Conservation (phyloP, 192 early-diverging fungal species). For the Backusella mclennaniae region DNA sequence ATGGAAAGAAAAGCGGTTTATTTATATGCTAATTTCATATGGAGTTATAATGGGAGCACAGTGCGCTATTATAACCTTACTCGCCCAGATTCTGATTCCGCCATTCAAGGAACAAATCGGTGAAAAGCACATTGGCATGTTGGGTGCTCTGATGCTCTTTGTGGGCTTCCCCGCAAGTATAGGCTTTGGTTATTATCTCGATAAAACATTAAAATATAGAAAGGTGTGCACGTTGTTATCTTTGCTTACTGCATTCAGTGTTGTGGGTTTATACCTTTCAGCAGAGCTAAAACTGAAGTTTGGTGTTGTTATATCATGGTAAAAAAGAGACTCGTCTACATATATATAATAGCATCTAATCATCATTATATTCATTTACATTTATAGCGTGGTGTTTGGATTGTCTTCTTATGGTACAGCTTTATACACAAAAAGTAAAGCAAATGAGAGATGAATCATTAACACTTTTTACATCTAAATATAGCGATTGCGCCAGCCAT, state of each 20-base stretch:
- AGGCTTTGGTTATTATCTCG: conserved; percentile 32
- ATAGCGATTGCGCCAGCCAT: conserved; percentile 40
- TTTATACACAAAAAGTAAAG: background rate
- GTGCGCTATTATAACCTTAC: conserved; percentile 38
- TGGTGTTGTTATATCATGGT: conserved; percentile 36
- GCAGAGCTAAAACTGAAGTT: conserved; percentile 9
- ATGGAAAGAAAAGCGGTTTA: conserved; percentile 29
- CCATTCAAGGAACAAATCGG: conserved; percentile 32
- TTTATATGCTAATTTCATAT: conserved; percentile 32
- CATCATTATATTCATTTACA: background rate
- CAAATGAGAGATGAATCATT: background rate
- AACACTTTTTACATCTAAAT: background rate
- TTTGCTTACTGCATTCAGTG: conserved; percentile 18
- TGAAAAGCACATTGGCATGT: conserved; percentile 26
- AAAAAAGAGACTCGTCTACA: background rate
- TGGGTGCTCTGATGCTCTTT: conserved; percentile 34
- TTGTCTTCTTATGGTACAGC: conserved; percentile 33
- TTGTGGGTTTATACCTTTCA: conserved; percentile 16
- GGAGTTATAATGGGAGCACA: conserved; percentile 40
- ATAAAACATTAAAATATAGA: conserved; percentile 28
- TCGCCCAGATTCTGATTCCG: conserved; percentile 40
- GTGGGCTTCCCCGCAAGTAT: conserved; percentile 37
- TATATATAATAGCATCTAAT: conserved; percentile 4
- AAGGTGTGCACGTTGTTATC: conserved; percentile 28
- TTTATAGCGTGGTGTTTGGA: conserved; percentile 37